Conservation (phyloP, 129 eudicot genomes). For the Arctium lappa region DNA sequence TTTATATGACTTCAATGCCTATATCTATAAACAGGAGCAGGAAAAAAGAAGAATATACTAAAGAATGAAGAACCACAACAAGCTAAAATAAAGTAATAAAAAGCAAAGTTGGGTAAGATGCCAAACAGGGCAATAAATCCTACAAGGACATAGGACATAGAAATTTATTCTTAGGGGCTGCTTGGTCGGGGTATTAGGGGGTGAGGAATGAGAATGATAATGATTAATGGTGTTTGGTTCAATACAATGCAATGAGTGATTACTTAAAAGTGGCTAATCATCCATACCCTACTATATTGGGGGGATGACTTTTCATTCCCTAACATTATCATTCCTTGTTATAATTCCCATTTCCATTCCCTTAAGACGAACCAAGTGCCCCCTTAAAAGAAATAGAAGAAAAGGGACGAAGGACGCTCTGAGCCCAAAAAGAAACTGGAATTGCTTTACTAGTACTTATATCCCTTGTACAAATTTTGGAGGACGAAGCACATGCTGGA, state of each 20-base stretch:
- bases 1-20: no score
- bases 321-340: background rate
- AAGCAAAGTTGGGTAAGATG: background rate
- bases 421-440: background rate
- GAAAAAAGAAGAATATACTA: no score
- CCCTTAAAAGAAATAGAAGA: background rate
- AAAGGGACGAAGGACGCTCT: background rate
- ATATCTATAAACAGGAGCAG: no score
- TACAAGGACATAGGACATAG: background rate
- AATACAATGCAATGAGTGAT: background rate
- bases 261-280: background rate
- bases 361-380: background rate
- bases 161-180: background rate
- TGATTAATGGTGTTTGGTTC: background rate
- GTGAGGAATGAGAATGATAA: background rate
- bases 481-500: background rate
- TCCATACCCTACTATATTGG: background rate
- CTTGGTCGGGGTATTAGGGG: background rate
- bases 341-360: background rate
- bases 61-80: no score
- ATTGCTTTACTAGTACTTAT: background rate
- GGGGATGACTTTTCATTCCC: no score
- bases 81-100: no score
- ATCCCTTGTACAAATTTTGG: background rate
- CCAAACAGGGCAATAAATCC: background rate